Conservation (phyloP, 2,329 filamentous ascomycete genomes). For the Nigrograna mackinnonii region DNA sequence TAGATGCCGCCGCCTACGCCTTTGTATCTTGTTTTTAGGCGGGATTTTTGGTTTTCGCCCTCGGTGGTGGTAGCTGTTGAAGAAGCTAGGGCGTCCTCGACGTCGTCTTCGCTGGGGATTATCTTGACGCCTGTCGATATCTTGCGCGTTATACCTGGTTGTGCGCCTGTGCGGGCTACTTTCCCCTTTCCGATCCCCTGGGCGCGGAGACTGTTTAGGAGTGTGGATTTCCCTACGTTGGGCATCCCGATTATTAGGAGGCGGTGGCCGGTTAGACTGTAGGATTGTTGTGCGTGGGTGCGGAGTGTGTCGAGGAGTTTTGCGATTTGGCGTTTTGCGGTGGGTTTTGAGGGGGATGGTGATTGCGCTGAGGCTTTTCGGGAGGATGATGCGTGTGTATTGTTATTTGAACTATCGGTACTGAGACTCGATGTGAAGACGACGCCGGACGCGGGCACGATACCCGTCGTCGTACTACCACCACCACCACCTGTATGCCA, state of each 20-base stretch:
- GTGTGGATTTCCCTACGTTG: slow-evolving; percentile 92
- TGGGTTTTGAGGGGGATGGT: background rate
- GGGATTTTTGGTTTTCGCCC: slow-evolving; percentile 46
- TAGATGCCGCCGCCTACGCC: slow-evolving; percentile 66
- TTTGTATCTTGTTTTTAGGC: slow-evolving; percentile 4
- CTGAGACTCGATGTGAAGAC: too few relatives aligned
- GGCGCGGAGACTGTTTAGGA: slow-evolving; percentile 84
- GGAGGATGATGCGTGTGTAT: background rate
- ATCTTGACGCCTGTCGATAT: slow-evolving; percentile 84
- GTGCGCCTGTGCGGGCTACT: slow-evolving; percentile 78
- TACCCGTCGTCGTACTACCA: slow-evolving; percentile 8
- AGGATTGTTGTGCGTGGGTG: slow-evolving; percentile 50
- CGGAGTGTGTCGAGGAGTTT: slow-evolving; percentile 57
- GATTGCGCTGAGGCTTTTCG: background rate
- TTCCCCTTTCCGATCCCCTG: slow-evolving; percentile 69
- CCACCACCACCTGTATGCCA: slow-evolving; percentile 52
- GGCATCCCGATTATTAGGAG: slow-evolving; percentile 95
- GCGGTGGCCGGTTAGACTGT: slow-evolving; percentile 77
- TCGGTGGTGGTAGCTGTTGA: background rate
- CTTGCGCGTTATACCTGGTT: slow-evolving; percentile 89
- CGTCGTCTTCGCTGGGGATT: slow-evolving; percentile 55
- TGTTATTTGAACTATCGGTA: background rate
- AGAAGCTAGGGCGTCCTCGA: slow-evolving; percentile 24
- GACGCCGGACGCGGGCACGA: slow-evolving; percentile 12
- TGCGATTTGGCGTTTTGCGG: slow-evolving; percentile 13